A percentile compares a stretch with the other conserved stretches of the same genome.
These are phyloP conservation scores for Biscutella laevigata DNA, from an alignment of 441 rosid genomes.

Conservation along the genomic window DNA sequence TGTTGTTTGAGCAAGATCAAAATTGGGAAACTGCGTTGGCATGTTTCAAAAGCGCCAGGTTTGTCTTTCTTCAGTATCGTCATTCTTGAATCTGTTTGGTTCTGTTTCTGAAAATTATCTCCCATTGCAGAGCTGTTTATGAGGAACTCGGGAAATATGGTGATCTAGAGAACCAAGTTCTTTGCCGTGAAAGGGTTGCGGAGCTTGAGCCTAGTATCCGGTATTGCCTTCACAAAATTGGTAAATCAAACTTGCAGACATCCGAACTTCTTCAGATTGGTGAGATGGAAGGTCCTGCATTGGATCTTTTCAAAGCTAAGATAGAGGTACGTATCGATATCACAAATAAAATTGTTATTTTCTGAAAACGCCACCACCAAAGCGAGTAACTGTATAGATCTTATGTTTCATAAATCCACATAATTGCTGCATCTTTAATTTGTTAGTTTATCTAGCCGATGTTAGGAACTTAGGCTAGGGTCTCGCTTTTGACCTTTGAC, in stretches of 20 bases:
- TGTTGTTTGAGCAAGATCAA: slow-evolving; percentile 94
- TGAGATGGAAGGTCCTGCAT: slow-evolving; percentile 66
- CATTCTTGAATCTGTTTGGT: slow-evolving; percentile 4
- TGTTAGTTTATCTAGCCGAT: background rate
- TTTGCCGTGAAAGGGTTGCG: slow-evolving; percentile 93
- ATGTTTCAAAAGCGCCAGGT: slow-evolving; percentile 93
- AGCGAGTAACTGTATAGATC: background rate
- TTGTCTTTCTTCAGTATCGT: slow-evolving; percentile 25
- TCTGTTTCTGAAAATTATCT: background rate
- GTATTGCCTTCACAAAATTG: slow-evolving; percentile 92
- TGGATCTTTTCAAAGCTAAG: slow-evolving; percentile 89
- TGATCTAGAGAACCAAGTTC: slow-evolving; percentile 87
- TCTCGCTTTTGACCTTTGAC: background rate
- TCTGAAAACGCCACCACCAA: slow-evolving; percentile 4
- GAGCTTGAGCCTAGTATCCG: slow-evolving; percentile 94
- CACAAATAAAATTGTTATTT: background rate
- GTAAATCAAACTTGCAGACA: slow-evolving; percentile 72
- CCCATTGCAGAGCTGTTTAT: slow-evolving; percentile 67
- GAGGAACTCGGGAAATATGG: slow-evolving; percentile 99
- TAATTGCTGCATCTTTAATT: background rate
- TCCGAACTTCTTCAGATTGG: slow-evolving; percentile 85
- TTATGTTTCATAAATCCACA: background rate
- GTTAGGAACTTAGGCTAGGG: background rate
- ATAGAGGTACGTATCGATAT: slow-evolving; percentile 22
- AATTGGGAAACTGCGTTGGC: slow-evolving; percentile 89